Percentiles rank a stretch among this genome's conserved stretches.
Conservation (phyloP, 495 filamentous ascomycete genomes). For the Penicillium coprophilum region DNA sequence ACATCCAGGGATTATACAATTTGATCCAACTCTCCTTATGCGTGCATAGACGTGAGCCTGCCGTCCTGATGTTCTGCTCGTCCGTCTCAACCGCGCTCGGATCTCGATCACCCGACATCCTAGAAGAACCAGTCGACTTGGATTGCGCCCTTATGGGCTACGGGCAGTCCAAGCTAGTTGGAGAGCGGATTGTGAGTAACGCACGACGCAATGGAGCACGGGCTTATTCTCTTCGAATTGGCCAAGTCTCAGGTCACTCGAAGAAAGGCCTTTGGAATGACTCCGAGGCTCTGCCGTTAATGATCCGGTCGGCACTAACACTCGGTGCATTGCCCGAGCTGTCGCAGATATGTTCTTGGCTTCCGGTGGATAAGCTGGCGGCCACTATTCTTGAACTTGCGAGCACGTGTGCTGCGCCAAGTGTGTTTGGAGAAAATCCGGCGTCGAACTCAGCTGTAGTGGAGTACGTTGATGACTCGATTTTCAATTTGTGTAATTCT, state of each 20-base stretch:
- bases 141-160: constrained; percentile 53
- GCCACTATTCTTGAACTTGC: constrained; percentile 48
- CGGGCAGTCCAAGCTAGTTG: constrained; percentile 56
- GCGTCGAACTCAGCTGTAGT: not conserved
- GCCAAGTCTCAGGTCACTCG: constrained; percentile 58
- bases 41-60: constrained; percentile 41
- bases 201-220: constrained; percentile 39
- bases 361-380: constrained; percentile 57
- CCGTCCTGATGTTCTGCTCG: constrained; percentile 51
- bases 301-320: constrained; percentile 53
- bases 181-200: constrained; percentile 50
- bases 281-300: constrained; percentile 55
- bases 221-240: constrained; percentile 55
- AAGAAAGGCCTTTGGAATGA: constrained; percentile 59
- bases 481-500: constrained; percentile 57
- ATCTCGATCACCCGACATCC: constrained; percentile 31
- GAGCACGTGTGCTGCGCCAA: constrained; percentile 22
- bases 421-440: not conserved
- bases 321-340: constrained; percentile 51
- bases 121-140: constrained; percentile 44
- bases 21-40: constrained; percentile 55
- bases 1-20: constrained; percentile 52
- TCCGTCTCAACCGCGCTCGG: constrained; percentile 51
- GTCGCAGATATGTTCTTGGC: constrained; percentile 48
- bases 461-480: constrained; percentile 30